Evolutionary conservation across 495 filamentous ascomycete species (phyloP).

Genomic region (Hamigera avellanea): DNA sequence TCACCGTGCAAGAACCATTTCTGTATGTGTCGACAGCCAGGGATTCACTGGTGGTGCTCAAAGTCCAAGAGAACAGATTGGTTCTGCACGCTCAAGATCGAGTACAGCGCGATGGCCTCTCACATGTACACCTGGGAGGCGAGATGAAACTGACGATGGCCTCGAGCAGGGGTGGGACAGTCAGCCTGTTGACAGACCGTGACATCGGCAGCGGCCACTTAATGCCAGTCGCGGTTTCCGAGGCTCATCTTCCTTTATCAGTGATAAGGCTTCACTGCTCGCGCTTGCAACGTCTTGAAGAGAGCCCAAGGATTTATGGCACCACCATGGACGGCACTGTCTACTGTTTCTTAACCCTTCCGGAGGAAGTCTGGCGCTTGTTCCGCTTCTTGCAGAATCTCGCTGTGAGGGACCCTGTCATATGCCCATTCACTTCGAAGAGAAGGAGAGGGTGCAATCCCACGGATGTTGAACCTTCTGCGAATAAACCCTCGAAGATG

Average conservation of each 20-base stretch:
- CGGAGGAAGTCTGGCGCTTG: constrained; percentile 43
- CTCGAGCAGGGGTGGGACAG: constrained; percentile 24
- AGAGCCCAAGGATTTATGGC: constrained; percentile 34
- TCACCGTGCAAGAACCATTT: constrained; percentile 25
- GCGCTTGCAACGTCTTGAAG: too few species aligned
- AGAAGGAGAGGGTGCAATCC: constrained; percentile 16
- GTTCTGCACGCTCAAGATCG: constrained; percentile 21
- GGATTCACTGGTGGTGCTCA: constrained; percentile 28
- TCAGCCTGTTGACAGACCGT: constrained; percentile 18
- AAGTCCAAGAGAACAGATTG: constrained; percentile 20
- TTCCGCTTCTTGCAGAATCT: constrained; percentile 53
- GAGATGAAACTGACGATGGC: constrained; percentile 16
- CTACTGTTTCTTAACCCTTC: constrained; percentile 46
- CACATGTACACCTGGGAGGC: constrained; percentile 24
- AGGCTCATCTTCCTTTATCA: constrained; percentile 23
- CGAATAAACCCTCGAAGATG: constrained; percentile 30
- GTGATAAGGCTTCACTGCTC: constrained; percentile 17
- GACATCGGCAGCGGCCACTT: constrained; percentile 14
- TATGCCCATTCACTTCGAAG: constrained; percentile 26
- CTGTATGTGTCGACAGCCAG: constrained; percentile 34
- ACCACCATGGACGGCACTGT: constrained; percentile 55
- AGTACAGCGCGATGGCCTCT: constrained; percentile 24
- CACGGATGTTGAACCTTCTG: constrained; percentile 19
- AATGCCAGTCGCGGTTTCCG: constrained; percentile 14
- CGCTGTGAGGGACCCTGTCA: constrained; percentile 24